Evolutionary conservation across 441 rosid species (phyloP).

Genomic region (Jatropha podagrica): DNA sequence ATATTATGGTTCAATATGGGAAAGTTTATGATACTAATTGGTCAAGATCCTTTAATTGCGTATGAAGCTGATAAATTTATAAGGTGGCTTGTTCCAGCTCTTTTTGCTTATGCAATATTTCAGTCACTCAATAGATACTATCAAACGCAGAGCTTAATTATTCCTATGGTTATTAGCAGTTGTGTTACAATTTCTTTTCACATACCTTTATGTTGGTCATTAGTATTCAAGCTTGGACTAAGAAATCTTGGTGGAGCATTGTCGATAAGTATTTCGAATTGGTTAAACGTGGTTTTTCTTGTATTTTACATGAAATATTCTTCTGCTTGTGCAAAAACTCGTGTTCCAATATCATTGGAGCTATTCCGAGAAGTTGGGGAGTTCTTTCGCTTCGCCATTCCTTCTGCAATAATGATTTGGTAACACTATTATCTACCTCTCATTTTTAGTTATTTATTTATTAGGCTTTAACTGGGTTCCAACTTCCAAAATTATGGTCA

Average conservation of each 20-base stretch:
- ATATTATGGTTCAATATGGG: conserved; percentile 64
- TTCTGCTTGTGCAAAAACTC: no score
- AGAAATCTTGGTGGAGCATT: no score
- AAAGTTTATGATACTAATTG: conserved; percentile 43
- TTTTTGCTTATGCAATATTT: conserved; percentile 54
- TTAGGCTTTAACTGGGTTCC: background rate
- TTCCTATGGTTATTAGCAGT: conserved; percentile 59
- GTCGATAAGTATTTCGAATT: no score
- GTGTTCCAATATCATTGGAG: no score
- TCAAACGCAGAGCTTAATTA: conserved; percentile 58
- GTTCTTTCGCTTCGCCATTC: no score
- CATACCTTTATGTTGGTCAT: conserved; percentile 37
- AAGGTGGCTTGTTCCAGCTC: conserved; percentile 59
- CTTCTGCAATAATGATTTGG: no score
- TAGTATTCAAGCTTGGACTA: no score
- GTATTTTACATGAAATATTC: no score
- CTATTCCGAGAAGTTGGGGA: no score
- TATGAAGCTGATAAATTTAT: conserved; percentile 58
- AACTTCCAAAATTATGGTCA: no score
- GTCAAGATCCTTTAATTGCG: conserved; percentile 69
- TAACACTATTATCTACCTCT: conserved; percentile 6
- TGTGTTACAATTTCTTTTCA: conserved; percentile 43
- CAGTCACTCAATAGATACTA: conserved; percentile 60
- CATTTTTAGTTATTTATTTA: background rate
- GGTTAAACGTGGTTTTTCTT: no score